phyloP scores from a whole-genome alignment of 2,329 filamentous ascomycete species.

The Leptographium wingfieldii region DNA sequence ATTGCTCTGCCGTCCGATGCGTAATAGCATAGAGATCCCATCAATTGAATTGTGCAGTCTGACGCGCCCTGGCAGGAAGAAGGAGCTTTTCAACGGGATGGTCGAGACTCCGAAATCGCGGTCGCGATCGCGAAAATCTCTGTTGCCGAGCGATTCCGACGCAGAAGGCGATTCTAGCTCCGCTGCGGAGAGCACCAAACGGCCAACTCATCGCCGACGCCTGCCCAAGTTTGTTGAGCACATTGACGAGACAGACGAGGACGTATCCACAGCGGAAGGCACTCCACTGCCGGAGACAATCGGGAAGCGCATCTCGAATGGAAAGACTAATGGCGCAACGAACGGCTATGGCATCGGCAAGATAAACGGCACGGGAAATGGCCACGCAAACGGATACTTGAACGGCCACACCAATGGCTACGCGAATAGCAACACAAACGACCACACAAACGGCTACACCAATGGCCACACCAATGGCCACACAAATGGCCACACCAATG shows the following conservation, averaged over 20 bases:
- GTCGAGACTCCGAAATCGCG: constrained; percentile 41
- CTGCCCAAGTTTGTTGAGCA: constrained; percentile 37
- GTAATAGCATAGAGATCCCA: background rate
- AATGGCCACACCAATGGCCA: constrained; percentile 19
- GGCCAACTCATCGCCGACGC: constrained; percentile 28
- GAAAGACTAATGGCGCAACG: constrained; percentile 4
- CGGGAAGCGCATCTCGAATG: background rate
- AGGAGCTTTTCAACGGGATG: constrained; percentile 49
- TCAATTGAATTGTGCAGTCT: background rate
- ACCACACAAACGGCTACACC: constrained; percentile 9
- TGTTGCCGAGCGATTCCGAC: constrained; percentile 31
- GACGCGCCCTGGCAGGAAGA: constrained; percentile 32
- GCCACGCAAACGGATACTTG: background rate
- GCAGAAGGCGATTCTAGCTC: constrained; percentile 37
- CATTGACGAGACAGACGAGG: constrained; percentile 32
- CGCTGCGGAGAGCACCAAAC: constrained; percentile 25
- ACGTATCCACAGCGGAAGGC: background rate
- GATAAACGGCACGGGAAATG: constrained; percentile 11
- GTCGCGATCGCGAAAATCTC: constrained; percentile 35
- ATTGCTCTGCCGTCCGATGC: background rate
- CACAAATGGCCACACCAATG: constrained; percentile 19
- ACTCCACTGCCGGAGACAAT: background rate
- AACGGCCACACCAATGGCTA: constrained; percentile 18
- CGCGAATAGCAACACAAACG: constrained; percentile 20
- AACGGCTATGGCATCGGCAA: background rate